phyloP scores from a whole-genome alignment of 306 rosid species.

The Malus orientalis region DNA sequence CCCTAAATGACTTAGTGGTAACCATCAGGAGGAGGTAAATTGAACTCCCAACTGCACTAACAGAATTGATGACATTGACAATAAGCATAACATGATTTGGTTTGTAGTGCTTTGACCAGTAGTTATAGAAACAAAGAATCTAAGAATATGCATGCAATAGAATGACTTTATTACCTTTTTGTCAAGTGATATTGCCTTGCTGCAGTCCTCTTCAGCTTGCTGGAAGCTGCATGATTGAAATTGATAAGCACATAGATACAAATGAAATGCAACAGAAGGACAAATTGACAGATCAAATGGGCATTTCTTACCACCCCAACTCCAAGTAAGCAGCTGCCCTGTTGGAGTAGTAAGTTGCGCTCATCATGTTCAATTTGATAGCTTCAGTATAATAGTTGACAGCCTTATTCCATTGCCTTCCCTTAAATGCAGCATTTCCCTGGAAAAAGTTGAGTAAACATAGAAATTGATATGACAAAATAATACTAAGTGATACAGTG shows the following conservation, averaged over 20 bases:
- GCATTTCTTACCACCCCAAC: conserved; percentile 61
- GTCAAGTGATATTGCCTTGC: conserved; percentile 57
- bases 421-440: conserved; percentile 88
- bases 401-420: conserved; percentile 69
- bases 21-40: not conserved
- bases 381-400: conserved; percentile 68
- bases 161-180: conserved; percentile 58
- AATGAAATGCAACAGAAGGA: conserved; percentile 8
- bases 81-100: not conserved
- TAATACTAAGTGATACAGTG: not conserved
- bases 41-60: not conserved
- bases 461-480: not conserved
- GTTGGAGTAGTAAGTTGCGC: conserved; percentile 66
- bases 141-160: not conserved
- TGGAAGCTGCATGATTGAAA: conserved; percentile 57
- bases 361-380: conserved; percentile 50
- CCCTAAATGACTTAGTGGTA: not conserved
- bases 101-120: not conserved
- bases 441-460: conserved; percentile 16
- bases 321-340: conserved; percentile 84
- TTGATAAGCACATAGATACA: not conserved
- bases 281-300: conserved; percentile 3
- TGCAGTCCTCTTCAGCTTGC: conserved; percentile 90
- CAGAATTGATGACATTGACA: not conserved
- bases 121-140: not conserved